Evolutionary conservation across 2,329 filamentous ascomycete genomes (phyloP), one percentile per base, ranked within the genome.

Genomic region (Neocatenulostroma microsporum): DNA sequence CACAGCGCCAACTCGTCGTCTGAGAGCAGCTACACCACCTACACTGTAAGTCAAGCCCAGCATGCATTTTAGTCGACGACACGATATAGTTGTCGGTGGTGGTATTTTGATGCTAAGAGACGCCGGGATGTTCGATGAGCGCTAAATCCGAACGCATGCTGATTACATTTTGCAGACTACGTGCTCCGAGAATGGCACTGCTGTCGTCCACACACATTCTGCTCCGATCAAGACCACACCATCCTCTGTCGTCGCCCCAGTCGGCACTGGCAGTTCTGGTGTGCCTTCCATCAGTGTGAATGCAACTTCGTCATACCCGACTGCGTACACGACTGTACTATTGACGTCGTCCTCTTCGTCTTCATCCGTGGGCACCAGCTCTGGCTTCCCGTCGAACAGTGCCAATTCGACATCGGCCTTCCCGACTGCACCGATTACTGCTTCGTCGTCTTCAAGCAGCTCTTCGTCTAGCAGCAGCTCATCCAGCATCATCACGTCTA

Each of bases 21-120:
- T 11, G 21, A 28, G 30, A 35, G 23, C 5, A 39, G 37, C 18
- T 34, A 8, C 20, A 34, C 37, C 1, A 35, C 37, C 4, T 39
- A 21, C 30, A 13, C 15, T 4, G 11, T n/a, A 29, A 4, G 15
- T 6, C 6, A 3, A 12, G 5, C 14, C 8, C 14, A 6, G n/a
- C n/a, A n/a, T n/a, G n/a, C n/a, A n/a, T n/a, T n/a, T n/a, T n/a
- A n/a, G n/a, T n/a, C n/a, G 21, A 9, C 21, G 32, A 4, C 14
- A 34, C 30, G 30, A 21, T 14, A 34, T 2, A 14, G 30, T 14
- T 15, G 24, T 21, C 30, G 17, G 19, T 24, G 21, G 19, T 20
- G 21, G 17, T 17, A 25, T n/a, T n/a, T n/a, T n/a, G n/a, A n/a
- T n/a, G n/a, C n/a, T n/a, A n/a, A n/a, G n/a, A n/a, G n/a, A n/a